Evolutionary conservation across 2,329 filamentous ascomycete genomes (phyloP), one percentile per base, ranked within the genome.

Genomic region (Fusarium gaditjirri): DNA sequence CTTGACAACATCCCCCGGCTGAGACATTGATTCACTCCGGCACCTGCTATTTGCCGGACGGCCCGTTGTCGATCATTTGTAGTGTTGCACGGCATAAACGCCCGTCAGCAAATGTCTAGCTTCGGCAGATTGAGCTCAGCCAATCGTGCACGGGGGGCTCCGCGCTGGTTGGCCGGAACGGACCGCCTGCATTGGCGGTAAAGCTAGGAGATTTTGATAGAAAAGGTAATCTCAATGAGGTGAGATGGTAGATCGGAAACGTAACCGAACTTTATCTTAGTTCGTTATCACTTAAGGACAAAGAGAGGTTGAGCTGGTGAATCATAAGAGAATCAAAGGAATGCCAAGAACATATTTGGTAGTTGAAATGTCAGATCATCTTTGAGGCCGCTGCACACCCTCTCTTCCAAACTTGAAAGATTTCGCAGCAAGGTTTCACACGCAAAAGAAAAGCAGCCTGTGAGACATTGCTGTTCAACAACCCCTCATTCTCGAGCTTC

Each of bases 81-180:
- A 29, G 53, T 27, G 44, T 6, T 10, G 16, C 21, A 43, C 47
- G 16, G 49, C 47, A 43, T 27, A 41, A 46, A 63, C 36, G 57
- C 67, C 71, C 29, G 58, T 73, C 67, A 73, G 70, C 58, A 57
- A 60, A 41, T 63, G 27, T 35, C 36, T 65, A 17, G 35, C 38
- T 38, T 21, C 49, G 70, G 66, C 66, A 68, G 21, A 65, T 68
- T 9, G 11, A 27, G 27, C 21, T 17, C 29, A 38, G 6, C 70
- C 70, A 71, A 62, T 73, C 23, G 27, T 57, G 27, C 5, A 10
- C n/a, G 10, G 12, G 13, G 29, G 50, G 43, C 52, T 44, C 61
- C 38, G 42, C 61, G 44, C 33, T 67, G 38, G 35, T 68, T 25
- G 16, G 29, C 41, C 67, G 70, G 70, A 73, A 71, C 70, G 66